Evolutionary conservation across 2,329 filamentous ascomycete genomes (phyloP), one percentile per base, ranked within the genome.

Genomic region (Aspergillus clavatus): DNA sequence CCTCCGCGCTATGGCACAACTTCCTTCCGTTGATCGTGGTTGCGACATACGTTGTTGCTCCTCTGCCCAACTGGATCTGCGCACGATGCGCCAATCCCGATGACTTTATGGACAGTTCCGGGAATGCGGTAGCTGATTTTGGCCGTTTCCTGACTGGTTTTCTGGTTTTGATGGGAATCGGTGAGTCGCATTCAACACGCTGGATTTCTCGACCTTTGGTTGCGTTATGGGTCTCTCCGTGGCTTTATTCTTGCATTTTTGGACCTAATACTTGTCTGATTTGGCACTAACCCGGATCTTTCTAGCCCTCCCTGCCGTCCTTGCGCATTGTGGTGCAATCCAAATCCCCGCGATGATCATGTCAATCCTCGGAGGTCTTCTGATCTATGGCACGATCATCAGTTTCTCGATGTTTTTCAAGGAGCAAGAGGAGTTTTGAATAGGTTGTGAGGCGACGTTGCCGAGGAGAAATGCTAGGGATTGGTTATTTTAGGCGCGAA

Each of bases 351-450:
- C 93, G 39, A 95, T 95, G 83, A 74, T 89, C 65, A 98, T 98
- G 93, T 94, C 87, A 42, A 86, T 98, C 58, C 72, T 91, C 42
- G 93, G 93, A 22, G 93, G 93, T 42, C 75, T 96, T 48, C 74
- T 98, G 65, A 98, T 98, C 67, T 98, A 98, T 72, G 88, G 89
- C 46, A 98, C 93, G 39, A 96, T 98, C 66, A 94, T 98, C 72
- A 93, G 87, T 73, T 98, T 98, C 70, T 85, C 87, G 55, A 87
- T 96, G 83, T 98, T 97, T 75, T 98, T 98, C 77, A 86, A 91
- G 67, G 90, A 97, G 71, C 89, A 97, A 67, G 87, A 95, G 65
- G 93, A 97, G 60, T 98, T 97, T 69, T 97, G 51, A 63, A 16
- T 31, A 26, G 43, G 22, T 23, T n/a, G 40, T 24, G 14, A n/a